Evolutionary conservation across 495 filamentous ascomycete species (phyloP), one percentile per base, ranked within the genome.

Genomic region (Podospora comata): DNA sequence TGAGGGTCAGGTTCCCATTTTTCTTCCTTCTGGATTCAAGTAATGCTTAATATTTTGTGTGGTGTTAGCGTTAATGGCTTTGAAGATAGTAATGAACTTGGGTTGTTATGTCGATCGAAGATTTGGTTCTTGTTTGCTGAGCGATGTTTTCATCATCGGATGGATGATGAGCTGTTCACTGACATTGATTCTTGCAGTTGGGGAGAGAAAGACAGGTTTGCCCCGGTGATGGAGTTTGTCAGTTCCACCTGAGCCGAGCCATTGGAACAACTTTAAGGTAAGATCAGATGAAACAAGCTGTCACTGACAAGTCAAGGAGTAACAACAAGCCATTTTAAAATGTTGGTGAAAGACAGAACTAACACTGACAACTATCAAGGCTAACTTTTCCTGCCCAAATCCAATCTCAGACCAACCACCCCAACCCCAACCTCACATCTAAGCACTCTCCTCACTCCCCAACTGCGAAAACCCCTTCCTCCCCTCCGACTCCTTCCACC

Each of bases 391-490:
- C 39, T 11, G 13, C 15, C 15, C 39, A 48, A 11, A 48, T 48
- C 39, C 15, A 6, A 48, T 48, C 23, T 1, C 23, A 23, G 23
- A 23, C 23, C 23, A 23, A 23, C 23, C 23, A 23, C 23, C 23
- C 23, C 19, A 58, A 16, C 7, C 13, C 9, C 5, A 11, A 39
- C 5, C 6, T 39, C 34, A 39, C 5, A 39, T 26, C 71, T 62
- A 76, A 5, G 70, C 72, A 60, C 64, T 26, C 19, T 69, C 64
- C 39, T 77, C 72, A 15, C 65, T 62, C 16, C 64, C 65, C 70
- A 79, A 28, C 20, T 60, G 73, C 3, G 16, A 64, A 67, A 71
- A 79, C 61, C 27, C 19, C 15, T 44, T 30, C 39, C 13, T 48
- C 39, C 32, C 62, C 9, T 28, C 62, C 18, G 67, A 70, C 62